phyloP scores from a whole-genome alignment of 2,329 filamentous ascomycete genomes.

The Aspergillus sojae region DNA sequence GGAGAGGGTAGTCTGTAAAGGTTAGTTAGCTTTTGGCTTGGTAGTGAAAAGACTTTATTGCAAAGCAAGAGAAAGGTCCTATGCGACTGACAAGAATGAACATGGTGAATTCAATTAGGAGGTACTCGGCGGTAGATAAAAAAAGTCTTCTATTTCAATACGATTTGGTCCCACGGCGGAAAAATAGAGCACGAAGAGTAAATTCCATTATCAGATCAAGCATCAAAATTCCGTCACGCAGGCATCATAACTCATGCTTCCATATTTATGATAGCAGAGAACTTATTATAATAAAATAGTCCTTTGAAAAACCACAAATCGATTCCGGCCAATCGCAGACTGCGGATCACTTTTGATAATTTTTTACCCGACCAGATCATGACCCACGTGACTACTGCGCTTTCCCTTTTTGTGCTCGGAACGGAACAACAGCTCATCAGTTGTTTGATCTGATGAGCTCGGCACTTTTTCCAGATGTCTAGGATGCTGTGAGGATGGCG shows the following conservation, averaged over 20 bases:
- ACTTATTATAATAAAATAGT: slow-evolving; percentile 7
- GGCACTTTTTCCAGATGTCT: slow-evolving; percentile 7
- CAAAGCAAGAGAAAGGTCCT: slow-evolving; percentile 20
- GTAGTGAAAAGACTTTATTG: background rate
- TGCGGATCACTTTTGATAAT: slow-evolving; percentile 21
- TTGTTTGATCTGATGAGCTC: slow-evolving; percentile 3
- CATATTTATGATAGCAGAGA: slow-evolving; percentile 3
- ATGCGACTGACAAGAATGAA: slow-evolving; percentile 52
- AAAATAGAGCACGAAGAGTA: slow-evolving; percentile 5
- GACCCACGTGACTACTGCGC: slow-evolving; percentile 16
- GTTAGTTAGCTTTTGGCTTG: slow-evolving; percentile 15
- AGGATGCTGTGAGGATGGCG: slow-evolving; percentile 31
- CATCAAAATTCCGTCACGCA: slow-evolving; percentile 1
- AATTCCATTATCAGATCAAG: slow-evolving; percentile 22
- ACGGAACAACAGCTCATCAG: slow-evolving; percentile 24
- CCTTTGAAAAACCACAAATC: slow-evolving; percentile 1
- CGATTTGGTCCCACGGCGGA: slow-evolving; percentile 9
- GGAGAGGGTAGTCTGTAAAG: slow-evolving; percentile 78
- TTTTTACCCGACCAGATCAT: slow-evolving; percentile 12
- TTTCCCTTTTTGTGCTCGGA: slow-evolving; percentile 19
- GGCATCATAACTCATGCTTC: slow-evolving; percentile 3
- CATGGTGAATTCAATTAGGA: slow-evolving; percentile 36
- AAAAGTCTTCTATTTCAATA: slow-evolving; percentile 15
- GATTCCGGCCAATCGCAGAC: slow-evolving; percentile 24
- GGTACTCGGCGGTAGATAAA: slow-evolving; percentile 4